A percentile compares a stretch with the other conserved stretches of the same genome.
Evolutionary conservation across 306 rosid genomes (phyloP).

Genomic region (Castanopsis chinensis): DNA sequence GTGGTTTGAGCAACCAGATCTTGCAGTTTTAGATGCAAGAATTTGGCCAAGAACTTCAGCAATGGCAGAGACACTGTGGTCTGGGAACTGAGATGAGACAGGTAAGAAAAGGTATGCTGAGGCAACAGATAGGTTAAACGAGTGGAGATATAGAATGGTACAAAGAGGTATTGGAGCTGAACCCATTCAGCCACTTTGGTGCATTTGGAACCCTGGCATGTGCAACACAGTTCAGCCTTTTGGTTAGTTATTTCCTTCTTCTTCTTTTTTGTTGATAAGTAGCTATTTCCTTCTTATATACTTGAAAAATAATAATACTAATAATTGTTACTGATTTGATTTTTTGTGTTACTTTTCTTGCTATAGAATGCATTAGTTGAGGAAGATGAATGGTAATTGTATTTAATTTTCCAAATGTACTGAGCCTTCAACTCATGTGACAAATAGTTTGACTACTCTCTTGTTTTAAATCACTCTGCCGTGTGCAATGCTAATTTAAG

Average conservation of each 20-base stretch:
- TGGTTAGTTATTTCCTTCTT: conserved; percentile 17
- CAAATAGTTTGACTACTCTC: no score
- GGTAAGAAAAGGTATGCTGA: conserved; percentile 66
- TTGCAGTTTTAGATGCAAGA: conserved; percentile 62
- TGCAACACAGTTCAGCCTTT: conserved; percentile 46
- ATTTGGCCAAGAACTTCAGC: conserved; percentile 90
- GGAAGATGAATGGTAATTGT: no score
- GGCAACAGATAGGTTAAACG: conserved; percentile 79
- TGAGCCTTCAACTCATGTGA: no score
- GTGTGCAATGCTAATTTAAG: no score
- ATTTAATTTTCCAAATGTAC: no score
- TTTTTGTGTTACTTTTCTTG: no score
- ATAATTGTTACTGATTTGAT: no score
- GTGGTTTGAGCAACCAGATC: conserved; percentile 88
- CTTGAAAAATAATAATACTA: not conserved
- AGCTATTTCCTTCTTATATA: conserved; percentile 12
- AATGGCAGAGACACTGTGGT: conserved; percentile 81
- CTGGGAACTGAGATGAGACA: conserved; percentile 62
- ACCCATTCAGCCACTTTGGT: conserved; percentile 95
- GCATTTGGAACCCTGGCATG: conserved; percentile 81
- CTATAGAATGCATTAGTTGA: no score
- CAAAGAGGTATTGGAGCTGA: conserved; percentile 78
- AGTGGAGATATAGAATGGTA: conserved; percentile 83
- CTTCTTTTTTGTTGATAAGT: not conserved
- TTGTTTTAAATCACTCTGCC: no score